A percentile compares a stretch with the other conserved stretches of the same genome.
Evolutionary conservation across 2,329 filamentous ascomycete species (phyloP).

Genomic region (Penicillium sp.): DNA sequence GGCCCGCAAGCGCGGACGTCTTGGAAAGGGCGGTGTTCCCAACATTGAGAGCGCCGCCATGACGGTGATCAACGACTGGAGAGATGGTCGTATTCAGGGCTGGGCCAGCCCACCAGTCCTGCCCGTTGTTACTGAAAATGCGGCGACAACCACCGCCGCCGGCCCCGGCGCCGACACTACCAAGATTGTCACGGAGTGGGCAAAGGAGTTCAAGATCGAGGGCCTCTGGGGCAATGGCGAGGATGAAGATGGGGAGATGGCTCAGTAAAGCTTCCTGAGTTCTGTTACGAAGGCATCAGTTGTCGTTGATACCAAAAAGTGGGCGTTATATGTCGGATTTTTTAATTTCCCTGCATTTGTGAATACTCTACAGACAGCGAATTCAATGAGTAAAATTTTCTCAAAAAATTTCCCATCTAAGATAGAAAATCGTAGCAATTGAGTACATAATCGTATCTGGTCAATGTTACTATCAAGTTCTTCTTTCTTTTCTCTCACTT

Average conservation of each 20-base stretch:
- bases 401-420: neutral
- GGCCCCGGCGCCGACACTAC: conserved; percentile 60
- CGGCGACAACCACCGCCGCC: conserved; percentile 32
- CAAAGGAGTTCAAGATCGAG: conserved; percentile 90
- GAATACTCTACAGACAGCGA: conserved; percentile 11
- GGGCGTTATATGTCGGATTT: conserved; percentile 24
- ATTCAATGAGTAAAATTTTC: neutral
- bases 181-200: conserved; percentile 86
- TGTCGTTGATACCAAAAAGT: conserved; percentile 34
- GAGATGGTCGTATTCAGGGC: conserved; percentile 88
- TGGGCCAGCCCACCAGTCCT: conserved; percentile 76
- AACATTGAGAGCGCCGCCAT: conserved; percentile 84
- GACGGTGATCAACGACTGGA: conserved; percentile 93
- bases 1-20: conserved; percentile 80
- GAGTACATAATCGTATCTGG: neutral
- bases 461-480: too few species aligned
- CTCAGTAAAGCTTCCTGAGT: conserved; percentile 29
- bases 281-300: conserved; percentile 21
- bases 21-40: conserved; percentile 84
- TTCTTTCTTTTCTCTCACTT: too few species aligned
- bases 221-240: conserved; percentile 74
- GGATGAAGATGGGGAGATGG: conserved; percentile 38
- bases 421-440: neutral
- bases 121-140: conserved; percentile 44
- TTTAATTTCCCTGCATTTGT: conserved; percentile 17